These are phyloP conservation scores for Quercus rubra DNA, from an alignment of 306 rosid genomes.

Conservation along the genomic window DNA sequence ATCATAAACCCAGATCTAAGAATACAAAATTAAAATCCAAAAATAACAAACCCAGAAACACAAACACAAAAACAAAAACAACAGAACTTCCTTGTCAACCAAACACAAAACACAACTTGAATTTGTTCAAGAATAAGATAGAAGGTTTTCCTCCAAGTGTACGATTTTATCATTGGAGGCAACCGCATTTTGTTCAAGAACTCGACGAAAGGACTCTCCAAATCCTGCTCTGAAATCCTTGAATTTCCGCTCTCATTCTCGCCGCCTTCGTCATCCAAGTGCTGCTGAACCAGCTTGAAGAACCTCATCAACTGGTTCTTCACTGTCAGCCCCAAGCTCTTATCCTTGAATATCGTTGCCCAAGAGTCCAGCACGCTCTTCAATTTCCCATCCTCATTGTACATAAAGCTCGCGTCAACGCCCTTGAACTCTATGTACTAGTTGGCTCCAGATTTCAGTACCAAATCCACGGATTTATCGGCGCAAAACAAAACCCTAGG, in stretches of 20 bases:
- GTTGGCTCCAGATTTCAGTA: constrained; percentile 56
- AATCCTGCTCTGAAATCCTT: constrained; percentile 64
- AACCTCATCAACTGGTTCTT: constrained; percentile 84
- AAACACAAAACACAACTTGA: too few species aligned
- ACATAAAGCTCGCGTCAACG: constrained; percentile 58
- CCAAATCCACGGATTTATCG: constrained; percentile 48
- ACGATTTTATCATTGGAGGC: constrained; percentile 87
- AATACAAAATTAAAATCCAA: too few species aligned
- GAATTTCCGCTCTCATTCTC: constrained; percentile 17
- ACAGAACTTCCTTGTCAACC: too few species aligned
- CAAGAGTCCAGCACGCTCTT: constrained; percentile 78
- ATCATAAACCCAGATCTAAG: too few species aligned
- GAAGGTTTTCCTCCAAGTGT: too few species aligned
- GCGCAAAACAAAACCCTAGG: constrained; percentile 70
- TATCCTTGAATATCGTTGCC: constrained; percentile 79
- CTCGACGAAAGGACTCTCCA: constrained; percentile 67
- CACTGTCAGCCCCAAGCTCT: constrained; percentile 60
- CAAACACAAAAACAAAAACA: too few species aligned
- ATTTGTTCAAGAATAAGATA: too few species aligned
- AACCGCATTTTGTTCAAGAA: constrained; percentile 71
- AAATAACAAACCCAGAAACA: too few species aligned
- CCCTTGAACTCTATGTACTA: constrained; percentile 74
- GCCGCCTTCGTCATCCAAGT: constrained; percentile 25
- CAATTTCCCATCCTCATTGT: constrained; percentile 48
- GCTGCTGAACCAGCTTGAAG: constrained; percentile 86